Conservation (phyloP, 495 filamentous ascomycete species). For the Friedmanniomyces simplex region DNA sequence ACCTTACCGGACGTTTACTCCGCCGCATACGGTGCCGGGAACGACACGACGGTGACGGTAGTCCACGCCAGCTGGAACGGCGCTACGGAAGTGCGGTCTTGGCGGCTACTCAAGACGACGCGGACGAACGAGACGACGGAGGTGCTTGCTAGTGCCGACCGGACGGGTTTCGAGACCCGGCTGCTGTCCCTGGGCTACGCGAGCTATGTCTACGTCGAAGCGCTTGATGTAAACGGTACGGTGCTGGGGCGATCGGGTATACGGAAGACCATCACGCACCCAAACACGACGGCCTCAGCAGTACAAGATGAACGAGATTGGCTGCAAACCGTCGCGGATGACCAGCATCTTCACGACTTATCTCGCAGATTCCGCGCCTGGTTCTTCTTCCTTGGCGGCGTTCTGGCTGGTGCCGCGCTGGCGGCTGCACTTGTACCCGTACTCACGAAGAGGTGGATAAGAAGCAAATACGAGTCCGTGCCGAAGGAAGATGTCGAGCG, state of each 20-base stretch:
- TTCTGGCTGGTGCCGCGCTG: neutral
- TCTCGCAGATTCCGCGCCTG: neutral
- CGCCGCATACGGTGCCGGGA: neutral
- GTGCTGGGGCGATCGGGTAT: neutral
- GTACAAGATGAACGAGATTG: neutral
- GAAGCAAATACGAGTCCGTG: neutral
- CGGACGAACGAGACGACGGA: neutral
- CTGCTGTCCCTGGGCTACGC: neutral
- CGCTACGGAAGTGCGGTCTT: conserved; percentile 14
- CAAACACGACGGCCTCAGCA: neutral
- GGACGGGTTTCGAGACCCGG: conserved; percentile 6
- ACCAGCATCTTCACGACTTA: neutral
- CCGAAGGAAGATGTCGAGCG: neutral
- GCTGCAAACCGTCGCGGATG: neutral
- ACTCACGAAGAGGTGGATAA: neutral
- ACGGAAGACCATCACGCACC: neutral
- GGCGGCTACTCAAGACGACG: conserved; percentile 2
- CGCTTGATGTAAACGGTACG: conserved; percentile 1
- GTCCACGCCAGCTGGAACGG: conserved; percentile 22
- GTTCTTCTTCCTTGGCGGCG: neutral
- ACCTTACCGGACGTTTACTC: conserved; percentile 5
- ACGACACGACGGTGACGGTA: neutral
- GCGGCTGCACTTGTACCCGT: neutral
- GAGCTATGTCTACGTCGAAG: conserved; percentile 7
- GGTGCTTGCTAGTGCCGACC: neutral